A percentile compares a stretch with the other conserved stretches of the same genome.
Evolutionary conservation across 2,329 filamentous ascomycete species (phyloP).

Genomic region (Ascosphaera aggregata): DNA sequence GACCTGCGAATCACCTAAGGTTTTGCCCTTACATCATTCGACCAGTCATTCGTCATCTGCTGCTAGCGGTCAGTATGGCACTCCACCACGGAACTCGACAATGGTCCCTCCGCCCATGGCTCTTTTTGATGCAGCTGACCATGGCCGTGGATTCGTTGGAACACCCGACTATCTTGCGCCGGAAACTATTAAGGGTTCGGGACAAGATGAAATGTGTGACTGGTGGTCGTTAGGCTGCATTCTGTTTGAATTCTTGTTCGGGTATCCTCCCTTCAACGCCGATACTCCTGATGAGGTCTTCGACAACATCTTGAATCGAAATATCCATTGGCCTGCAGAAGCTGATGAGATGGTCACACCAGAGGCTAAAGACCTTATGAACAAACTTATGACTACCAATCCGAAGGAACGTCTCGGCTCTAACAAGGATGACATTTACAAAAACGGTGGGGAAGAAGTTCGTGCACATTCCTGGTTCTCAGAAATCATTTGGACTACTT

Average conservation of each 20-base stretch:
- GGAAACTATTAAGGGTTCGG: slow-evolving; percentile 84
- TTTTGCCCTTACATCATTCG: slow-evolving; percentile 39
- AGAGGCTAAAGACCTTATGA: slow-evolving; percentile 86
- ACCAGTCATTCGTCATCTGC: slow-evolving; percentile 24
- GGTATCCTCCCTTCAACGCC: slow-evolving; percentile 83
- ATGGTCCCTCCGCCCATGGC: slow-evolving; percentile 88
- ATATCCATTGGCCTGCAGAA: slow-evolving; percentile 80
- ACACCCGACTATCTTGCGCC: slow-evolving; percentile 94
- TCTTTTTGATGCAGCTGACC: slow-evolving; percentile 86
- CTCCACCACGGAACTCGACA: slow-evolving; percentile 34
- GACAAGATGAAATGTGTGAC: slow-evolving; percentile 95
- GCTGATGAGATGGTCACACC: slow-evolving; percentile 55
- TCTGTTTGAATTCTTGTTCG: slow-evolving; percentile 86
- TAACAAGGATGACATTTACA: slow-evolving; percentile 61
- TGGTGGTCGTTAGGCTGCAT: slow-evolving; percentile 99
- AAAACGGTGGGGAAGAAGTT: slow-evolving; percentile 76
- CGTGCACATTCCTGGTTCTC: slow-evolving; percentile 73
- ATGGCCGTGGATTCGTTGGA: slow-evolving; percentile 76
- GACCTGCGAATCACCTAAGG: slow-evolving; percentile 52
- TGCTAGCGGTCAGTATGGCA: slow-evolving; percentile 10
- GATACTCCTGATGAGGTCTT: slow-evolving; percentile 81
- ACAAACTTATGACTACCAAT: slow-evolving; percentile 68
- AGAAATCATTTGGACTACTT: slow-evolving; percentile 66
- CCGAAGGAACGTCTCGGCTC: slow-evolving; percentile 62
- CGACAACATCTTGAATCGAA: slow-evolving; percentile 77